Conservation (phyloP, 169 alveolate genomes). For the Eimeria acervulina region DNA sequence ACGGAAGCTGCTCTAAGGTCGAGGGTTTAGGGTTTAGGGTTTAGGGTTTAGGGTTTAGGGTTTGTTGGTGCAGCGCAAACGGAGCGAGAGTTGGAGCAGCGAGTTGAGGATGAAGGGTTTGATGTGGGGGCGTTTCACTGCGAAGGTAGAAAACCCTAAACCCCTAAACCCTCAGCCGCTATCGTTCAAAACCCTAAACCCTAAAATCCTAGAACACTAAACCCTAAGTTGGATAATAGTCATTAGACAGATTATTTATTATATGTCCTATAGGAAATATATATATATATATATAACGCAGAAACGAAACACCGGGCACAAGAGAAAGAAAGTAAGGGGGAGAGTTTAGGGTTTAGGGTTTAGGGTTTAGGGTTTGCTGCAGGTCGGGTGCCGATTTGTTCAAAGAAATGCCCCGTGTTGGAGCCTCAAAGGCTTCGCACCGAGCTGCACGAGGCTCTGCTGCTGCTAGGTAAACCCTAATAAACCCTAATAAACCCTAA, state of each 20-base stretch:
- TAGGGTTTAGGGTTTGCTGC: conserved; percentile 37
- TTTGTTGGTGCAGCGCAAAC: background rate
- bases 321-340: background rate
- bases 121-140: background rate
- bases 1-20: no score
- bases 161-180: no score
- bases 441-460: conserved; percentile 27
- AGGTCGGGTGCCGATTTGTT: conserved; percentile 20
- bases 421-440: conserved; percentile 24
- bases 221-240: no score
- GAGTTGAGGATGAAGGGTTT: background rate
- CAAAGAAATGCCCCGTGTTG: conserved; percentile 2
- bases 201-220: background rate
- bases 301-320: background rate
- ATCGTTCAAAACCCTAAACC: background rate
- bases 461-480: conserved; percentile 13
- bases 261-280: no score
- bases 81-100: background rate
- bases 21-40: no score
- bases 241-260: no score
- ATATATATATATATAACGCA: no score
- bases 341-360: background rate
- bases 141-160: no score
- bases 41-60: no score
- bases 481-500: background rate